Base-by-base conservation (phyloP, 2,329 filamentous ascomycete species). In the Pseudonectria foliicola region DNA sequence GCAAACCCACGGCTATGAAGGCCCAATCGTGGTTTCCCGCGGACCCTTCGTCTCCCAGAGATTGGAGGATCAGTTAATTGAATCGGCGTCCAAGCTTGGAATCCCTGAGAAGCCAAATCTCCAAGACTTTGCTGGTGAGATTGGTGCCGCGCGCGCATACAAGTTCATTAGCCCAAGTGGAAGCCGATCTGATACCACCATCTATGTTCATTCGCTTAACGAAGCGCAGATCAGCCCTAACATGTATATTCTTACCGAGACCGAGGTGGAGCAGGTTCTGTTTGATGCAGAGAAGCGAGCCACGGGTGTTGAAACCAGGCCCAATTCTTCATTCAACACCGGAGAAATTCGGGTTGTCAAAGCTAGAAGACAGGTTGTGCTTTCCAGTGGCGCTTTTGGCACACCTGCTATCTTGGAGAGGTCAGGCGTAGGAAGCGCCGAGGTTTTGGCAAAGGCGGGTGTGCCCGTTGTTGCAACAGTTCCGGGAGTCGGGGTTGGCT, bases 371-470 rank as follows among this genome's bases (percentile, higher is more conserved):
- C 42, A 55, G 0, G 56, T 61, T 0, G 44, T 61, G 0, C 45
- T 59, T 0, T 56, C 56, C 49, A 68, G 46, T 4, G 75, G 75
- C 10, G 66, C 73, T 0, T 60, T 68, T 6, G 69, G 70, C 2
- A 73, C 73, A 0, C 73, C 76, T 0, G 54, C 59, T 0, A 63
- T 82, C 2, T 66, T 83, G 0, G 76, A 82, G 50, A 61, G 78
- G 13, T 82, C 78, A 1, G 79, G 79, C 7, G 48, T 83, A 2
- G 77, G 75, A n/a, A 61, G 64, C 29, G 57, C 63, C 1, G 59
- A 67, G 2, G 46, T 77, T 6, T 63, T 81, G 2, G 50, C 64
- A 27, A 57, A 56, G 13, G 63, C 67, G 0, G 66, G 63, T 1
- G 64, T 79, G 3, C 59, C 66, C 1, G 49, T 69, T 3, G 48